Base-by-base conservation (phyloP, 257 asterid genomes). In the Gentiana dahurica region DNA sequence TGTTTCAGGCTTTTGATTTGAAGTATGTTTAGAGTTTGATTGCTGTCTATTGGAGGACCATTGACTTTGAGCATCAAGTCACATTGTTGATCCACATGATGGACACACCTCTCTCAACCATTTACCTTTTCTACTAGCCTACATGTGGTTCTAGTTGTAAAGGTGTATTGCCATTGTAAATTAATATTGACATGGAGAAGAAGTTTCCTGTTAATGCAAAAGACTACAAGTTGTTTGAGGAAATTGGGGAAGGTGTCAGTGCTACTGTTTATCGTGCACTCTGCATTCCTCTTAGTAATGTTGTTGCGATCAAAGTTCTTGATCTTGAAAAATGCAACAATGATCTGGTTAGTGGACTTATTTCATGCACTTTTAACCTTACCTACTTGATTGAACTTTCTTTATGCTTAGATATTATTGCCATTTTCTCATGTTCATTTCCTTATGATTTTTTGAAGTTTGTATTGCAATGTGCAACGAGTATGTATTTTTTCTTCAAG, bases 211-310 rank as follows among this genome's bases (percentile, higher is more conserved):
- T 92, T 46, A 63, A 66, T 49, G 95, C 95, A 38, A 73, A 82
- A 56, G 86, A 81, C 66, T 92, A 83, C 68, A 66, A 77, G 62
- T 77, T 92, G 68, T 75, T 65, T 12, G 99, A 92, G 78, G 95
- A 92, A 79, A 79, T 89, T 59, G 99, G 99, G 70, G 97, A 92
- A 69, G 99, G 99, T 57, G 99, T 92, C 68, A 92, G 99, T 71
- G 95, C 99, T 32, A 78, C 95, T 47, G 99, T 92, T 34, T 80
- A 80, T 62, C 81, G 84, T 69, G 99, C 99, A 57, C 81, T 77
- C 51, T 92, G 99, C 51, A 36, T 86, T 65, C 99, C 97, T 0
- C 83, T 79, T 48, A 72, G 86, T 51, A 95, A 80, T 76, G 67
- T 55, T 48, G 96, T 92, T 67, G 99, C 99, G 36, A 86, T 92